A percentile compares a stretch with the other conserved stretches of the same genome.
Conservation (phyloP, 1,139 yeast species). For the Hansenula lynferdii region DNA sequence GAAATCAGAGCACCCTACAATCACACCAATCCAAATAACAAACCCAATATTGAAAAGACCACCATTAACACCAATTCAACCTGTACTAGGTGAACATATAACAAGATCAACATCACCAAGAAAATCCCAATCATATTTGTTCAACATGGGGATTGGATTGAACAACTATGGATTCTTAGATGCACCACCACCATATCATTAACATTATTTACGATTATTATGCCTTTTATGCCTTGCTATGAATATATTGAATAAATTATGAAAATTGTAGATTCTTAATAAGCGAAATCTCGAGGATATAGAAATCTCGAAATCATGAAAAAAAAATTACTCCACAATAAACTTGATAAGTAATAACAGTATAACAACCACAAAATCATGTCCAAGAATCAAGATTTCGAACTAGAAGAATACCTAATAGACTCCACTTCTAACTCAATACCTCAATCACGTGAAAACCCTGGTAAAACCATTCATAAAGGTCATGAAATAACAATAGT, state of each 20-base stretch:
- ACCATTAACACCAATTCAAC: background rate
- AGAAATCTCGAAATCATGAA: too few species aligned
- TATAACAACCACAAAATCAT: too few species aligned
- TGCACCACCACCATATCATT: conserved; percentile 18
- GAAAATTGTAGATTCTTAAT: too few species aligned
- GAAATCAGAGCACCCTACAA: too few species aligned
- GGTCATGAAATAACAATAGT: conserved; percentile 31
- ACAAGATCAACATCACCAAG: conserved; percentile 14
- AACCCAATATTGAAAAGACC: conserved; percentile 1
- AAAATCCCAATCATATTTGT: conserved; percentile 17
- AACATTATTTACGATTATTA: too few species aligned
- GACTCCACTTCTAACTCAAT: too few species aligned
- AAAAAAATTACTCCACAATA: too few species aligned
- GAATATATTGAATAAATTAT: too few species aligned
- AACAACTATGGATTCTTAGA: conserved; percentile 9
- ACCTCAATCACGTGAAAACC: too few species aligned
- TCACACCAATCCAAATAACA: background rate
- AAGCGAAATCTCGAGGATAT: too few species aligned
- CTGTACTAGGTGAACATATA: background rate
- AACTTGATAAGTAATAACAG: too few species aligned
- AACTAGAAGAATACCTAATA: background rate
- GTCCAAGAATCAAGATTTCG: background rate
- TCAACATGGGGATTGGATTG: conserved; percentile 15
- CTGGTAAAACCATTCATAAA: conserved; percentile 26
- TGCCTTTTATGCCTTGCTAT: background rate